phyloP scores from a whole-genome alignment of 1,284 basidiomycete species.

The Chalciporus sp. region DNA sequence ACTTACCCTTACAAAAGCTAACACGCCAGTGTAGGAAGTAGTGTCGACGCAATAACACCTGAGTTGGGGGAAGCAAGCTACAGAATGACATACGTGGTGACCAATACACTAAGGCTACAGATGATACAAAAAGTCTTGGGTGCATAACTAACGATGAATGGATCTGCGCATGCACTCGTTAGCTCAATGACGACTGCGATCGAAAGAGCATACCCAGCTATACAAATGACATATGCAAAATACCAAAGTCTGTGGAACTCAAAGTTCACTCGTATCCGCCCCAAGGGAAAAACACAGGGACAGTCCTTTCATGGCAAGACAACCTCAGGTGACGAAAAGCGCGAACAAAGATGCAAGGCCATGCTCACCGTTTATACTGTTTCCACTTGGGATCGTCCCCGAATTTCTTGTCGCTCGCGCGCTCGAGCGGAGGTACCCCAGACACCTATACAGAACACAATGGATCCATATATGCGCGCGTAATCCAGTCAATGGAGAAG shows the following conservation, averaged over 20 bases:
- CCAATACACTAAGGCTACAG: neutral
- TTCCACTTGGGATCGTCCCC: slow-evolving; percentile 45
- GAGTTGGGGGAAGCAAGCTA: neutral
- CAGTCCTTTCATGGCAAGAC: neutral
- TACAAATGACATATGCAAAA: neutral
- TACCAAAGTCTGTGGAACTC: neutral
- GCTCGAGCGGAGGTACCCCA: slow-evolving; percentile 74
- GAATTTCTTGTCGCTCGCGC: slow-evolving; percentile 65
- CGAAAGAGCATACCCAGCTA: neutral
- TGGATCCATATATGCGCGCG: neutral
- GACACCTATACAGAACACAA: slow-evolving; percentile 45
- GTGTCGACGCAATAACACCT: too few species aligned
- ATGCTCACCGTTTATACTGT: neutral
- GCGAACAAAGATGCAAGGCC: neutral
- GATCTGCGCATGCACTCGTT: too few species aligned
- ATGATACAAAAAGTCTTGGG: neutral
- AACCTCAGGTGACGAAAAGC: neutral
- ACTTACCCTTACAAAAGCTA: too few species aligned
- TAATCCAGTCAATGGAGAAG: neutral
- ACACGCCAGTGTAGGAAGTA: too few species aligned
- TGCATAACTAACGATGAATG: neutral
- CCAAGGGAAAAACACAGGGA: slow-evolving; percentile 9
- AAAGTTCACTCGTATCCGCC: slow-evolving; percentile 5
- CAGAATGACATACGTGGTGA: neutral
- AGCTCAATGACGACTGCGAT: too few species aligned